A percentile compares a stretch with the other conserved stretches of the same genome.
Evolutionary conservation across 2,329 filamentous ascomycete genomes (phyloP).

Genomic region (Pochonia chlamydosporia): DNA sequence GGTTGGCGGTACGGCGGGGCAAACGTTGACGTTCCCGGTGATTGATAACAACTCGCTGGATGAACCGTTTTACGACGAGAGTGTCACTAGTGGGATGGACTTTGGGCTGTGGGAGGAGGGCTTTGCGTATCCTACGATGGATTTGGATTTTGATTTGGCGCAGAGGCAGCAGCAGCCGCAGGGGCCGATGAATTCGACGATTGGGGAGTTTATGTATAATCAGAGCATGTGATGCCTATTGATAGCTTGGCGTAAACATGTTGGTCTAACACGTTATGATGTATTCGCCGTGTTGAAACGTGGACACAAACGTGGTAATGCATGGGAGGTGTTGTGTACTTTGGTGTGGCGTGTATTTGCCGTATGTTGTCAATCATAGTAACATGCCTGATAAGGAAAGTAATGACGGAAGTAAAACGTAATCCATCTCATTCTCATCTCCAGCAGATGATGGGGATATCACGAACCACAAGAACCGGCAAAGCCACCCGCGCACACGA

Average conservation of each 20-base stretch:
- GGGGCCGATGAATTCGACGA: neutral
- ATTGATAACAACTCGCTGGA: slow-evolving; percentile 22
- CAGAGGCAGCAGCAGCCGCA: slow-evolving; percentile 11
- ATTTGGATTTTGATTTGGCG: slow-evolving; percentile 24
- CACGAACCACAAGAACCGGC: no score
- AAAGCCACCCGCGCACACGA: no score
- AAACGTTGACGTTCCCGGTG: slow-evolving; percentile 19
- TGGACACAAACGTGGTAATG: no score
- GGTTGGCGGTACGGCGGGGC: neutral
- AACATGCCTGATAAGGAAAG: no score
- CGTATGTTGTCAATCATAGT: no score
- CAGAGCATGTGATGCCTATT: neutral
- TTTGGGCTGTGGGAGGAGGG: slow-evolving; percentile 32
- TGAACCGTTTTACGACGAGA: slow-evolving; percentile 23
- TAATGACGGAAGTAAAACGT: no score
- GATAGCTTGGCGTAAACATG: neutral
- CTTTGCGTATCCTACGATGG: slow-evolving; percentile 29
- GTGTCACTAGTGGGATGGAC: slow-evolving; percentile 18
- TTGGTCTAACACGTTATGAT: no score
- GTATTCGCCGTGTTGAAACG: no score
- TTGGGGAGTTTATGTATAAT: slow-evolving; percentile 8
- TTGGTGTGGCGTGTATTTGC: no score
- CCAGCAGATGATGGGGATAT: no score
- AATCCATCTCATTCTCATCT: no score
- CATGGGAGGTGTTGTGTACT: no score